Percentiles rank a stretch among this genome's conserved stretches.
Evolutionary conservation across 2,329 filamentous ascomycete genomes (phyloP).

Genomic region (Fusarium sp.): DNA sequence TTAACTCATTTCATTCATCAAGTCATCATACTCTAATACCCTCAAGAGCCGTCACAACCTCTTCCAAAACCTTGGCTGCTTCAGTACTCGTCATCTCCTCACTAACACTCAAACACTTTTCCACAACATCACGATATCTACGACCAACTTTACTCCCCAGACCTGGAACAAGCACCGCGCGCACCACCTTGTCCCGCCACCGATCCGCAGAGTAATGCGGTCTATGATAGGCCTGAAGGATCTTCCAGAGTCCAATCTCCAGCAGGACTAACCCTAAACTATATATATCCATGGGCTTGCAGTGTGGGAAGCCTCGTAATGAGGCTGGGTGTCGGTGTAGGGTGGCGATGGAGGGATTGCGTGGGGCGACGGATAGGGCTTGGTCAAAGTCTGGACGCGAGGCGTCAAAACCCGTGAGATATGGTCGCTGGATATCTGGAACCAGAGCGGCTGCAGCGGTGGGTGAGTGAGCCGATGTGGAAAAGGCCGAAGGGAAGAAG

Average conservation of each 20-base stretch:
- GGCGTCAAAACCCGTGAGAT: conserved; percentile 67
- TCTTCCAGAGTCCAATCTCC: conserved; percentile 64
- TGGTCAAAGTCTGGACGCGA: conserved; percentile 64
- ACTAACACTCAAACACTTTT: conserved; percentile 53
- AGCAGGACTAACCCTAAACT: conserved; percentile 63
- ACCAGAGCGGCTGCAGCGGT: conserved; percentile 52
- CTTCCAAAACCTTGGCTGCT: conserved; percentile 56
- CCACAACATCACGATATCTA: conserved; percentile 56
- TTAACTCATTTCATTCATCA: background rate
- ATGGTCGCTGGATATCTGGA: conserved; percentile 57
- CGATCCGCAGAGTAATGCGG: conserved; percentile 56
- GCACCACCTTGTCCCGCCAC: conserved; percentile 57
- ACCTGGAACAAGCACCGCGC: conserved; percentile 55
- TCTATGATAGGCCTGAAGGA: conserved; percentile 56
- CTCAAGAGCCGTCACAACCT: conserved; percentile 56
- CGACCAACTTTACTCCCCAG: conserved; percentile 57
- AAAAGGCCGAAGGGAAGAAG: conserved; percentile 62
- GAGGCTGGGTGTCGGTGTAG: conserved; percentile 62
- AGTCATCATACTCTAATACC: conserved; percentile 48
- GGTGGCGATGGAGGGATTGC: conserved; percentile 57
- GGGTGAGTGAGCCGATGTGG: conserved; percentile 46
- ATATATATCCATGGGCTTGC: conserved; percentile 66
- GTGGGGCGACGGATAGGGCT: conserved; percentile 60
- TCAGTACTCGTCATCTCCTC: conserved; percentile 54
- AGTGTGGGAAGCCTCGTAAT: conserved; percentile 56